Percentiles rank a stretch among this genome's conserved stretches.
Conservation (phyloP, 129 eudicot species). For the Glebionis coronaria region DNA sequence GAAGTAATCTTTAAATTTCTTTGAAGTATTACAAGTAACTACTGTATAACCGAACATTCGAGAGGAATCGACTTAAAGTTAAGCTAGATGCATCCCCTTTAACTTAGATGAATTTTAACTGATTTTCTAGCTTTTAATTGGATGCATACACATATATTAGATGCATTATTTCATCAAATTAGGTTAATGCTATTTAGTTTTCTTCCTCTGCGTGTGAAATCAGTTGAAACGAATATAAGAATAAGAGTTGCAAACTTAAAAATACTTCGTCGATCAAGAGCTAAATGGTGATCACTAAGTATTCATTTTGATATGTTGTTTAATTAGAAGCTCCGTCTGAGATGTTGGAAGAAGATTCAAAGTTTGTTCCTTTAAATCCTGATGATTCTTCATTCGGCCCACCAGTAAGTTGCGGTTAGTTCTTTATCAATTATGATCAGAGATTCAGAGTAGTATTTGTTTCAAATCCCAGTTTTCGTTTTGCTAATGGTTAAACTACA, state of each 20-base stretch:
- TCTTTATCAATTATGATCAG: slow-evolving; percentile 22
- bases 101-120: too few relatives aligned
- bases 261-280: background rate
- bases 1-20: too few relatives aligned
- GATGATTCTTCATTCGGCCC: slow-evolving; percentile 88
- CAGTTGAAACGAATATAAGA: background rate
- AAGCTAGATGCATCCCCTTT: too few relatives aligned
- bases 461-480: too few relatives aligned
- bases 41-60: too few relatives aligned
- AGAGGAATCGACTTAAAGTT: too few relatives aligned
- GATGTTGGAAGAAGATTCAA: slow-evolving; percentile 82
- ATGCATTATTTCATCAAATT: too few relatives aligned
- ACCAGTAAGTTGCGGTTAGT: slow-evolving; percentile 89
- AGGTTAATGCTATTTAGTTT: background rate
- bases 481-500: too few relatives aligned
- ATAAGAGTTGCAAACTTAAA: background rate
- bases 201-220: background rate
- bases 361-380: slow-evolving; percentile 79
- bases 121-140: too few relatives aligned
- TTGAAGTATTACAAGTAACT: too few relatives aligned
- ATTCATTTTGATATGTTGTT: slow-evolving; percentile 1
- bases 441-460: background rate
- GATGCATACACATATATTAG: background rate
- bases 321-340: slow-evolving; percentile 49
- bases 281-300: background rate